Percentiles rank a stretch among this genome's conserved stretches.
phyloP scores from a whole-genome alignment of 2,329 filamentous ascomycete species.

The Laburnicola sp. region DNA sequence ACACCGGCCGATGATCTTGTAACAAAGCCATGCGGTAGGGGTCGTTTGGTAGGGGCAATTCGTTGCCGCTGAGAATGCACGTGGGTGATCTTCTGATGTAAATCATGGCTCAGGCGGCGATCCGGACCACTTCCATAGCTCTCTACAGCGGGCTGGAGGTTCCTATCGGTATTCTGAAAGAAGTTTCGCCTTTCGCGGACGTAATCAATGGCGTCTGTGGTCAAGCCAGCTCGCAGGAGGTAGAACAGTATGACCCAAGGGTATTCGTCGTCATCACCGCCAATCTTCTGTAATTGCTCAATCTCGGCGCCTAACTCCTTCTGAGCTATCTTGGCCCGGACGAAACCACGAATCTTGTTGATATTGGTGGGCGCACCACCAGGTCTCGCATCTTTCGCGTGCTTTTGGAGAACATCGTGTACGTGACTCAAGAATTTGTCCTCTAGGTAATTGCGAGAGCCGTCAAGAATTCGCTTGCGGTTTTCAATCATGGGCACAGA shows the following conservation, averaged over 20 bases:
- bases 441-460: constrained; percentile 79
- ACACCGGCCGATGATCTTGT: constrained; percentile 90
- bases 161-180: constrained; percentile 88
- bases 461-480: constrained; percentile 77
- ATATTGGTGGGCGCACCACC: constrained; percentile 85
- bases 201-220: constrained; percentile 82
- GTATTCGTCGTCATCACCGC: constrained; percentile 66
- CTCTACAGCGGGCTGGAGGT: constrained; percentile 84
- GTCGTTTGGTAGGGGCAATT: constrained; percentile 84
- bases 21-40: constrained; percentile 97
- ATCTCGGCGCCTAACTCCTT: constrained; percentile 85
- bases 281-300: constrained; percentile 75
- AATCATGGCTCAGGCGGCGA: constrained; percentile 72
- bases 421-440: constrained; percentile 77
- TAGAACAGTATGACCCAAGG: constrained; percentile 96
- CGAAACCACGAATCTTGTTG: constrained; percentile 90
- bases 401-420: constrained; percentile 75
- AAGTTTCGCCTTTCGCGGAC: constrained; percentile 79
- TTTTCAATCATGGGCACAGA: constrained; percentile 67
- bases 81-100: constrained; percentile 84
- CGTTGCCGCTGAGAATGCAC: constrained; percentile 85
- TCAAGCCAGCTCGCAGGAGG: constrained; percentile 80
- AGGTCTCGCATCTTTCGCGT: constrained; percentile 84
- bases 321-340: constrained; percentile 75
- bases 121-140: constrained; percentile 79